Percentiles rank a stretch among this genome's conserved stretches.
These are phyloP conservation scores for Acacia confusa DNA, from an alignment of 306 rosid genomes.

Conservation along the genomic window DNA sequence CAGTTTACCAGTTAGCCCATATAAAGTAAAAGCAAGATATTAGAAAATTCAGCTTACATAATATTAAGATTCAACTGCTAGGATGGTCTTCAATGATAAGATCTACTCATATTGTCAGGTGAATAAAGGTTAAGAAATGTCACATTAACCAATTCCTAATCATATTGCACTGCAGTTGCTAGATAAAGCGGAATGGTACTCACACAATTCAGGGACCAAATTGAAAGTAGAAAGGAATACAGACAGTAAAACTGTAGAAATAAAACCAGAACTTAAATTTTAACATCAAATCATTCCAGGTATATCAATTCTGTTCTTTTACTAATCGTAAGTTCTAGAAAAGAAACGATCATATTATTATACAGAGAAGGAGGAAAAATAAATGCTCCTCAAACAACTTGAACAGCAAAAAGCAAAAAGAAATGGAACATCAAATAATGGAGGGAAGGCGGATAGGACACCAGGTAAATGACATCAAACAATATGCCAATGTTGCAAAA, in stretches of 20 bases:
- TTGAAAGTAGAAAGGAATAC: not conserved
- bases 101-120: not conserved
- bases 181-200: not conserved
- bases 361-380: not conserved
- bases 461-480: not conserved
- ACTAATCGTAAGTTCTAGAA: not conserved
- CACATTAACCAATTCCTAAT: not conserved
- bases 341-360: not conserved
- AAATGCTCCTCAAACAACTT: not conserved
- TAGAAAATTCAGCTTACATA: not conserved
- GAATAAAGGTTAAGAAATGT: not conserved
- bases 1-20: not conserved
- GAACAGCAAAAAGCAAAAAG: not conserved
- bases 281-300: not conserved
- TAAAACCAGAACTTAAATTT: not conserved
- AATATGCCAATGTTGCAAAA: not conserved
- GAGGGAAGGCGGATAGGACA: conserved; percentile 13
- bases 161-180: not conserved
- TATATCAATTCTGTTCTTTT: not conserved
- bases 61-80: not conserved
- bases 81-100: not conserved
- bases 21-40: not conserved
- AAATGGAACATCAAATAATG: not conserved
- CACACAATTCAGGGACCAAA: not conserved
- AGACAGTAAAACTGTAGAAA: not conserved